Conservation (phyloP, 2,329 filamentous ascomycete genomes). For the Piedraia hortae region DNA sequence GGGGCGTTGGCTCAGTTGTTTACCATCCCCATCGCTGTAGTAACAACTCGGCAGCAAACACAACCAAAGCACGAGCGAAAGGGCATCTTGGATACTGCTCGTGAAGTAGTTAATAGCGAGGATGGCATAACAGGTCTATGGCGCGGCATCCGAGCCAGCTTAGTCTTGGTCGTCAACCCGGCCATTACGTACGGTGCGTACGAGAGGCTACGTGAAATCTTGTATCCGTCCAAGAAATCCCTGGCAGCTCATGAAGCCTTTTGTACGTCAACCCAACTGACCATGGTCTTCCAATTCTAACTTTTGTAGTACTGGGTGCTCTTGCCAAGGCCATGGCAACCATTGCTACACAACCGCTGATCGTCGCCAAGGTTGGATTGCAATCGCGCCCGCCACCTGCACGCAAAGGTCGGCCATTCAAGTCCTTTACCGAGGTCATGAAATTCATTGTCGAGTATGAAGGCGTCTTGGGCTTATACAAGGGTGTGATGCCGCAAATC, state of each 20-base stretch:
- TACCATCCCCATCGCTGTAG: constrained; percentile 84
- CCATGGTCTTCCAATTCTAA: background rate
- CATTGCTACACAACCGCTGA: constrained; percentile 74
- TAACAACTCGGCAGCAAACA: constrained; percentile 90
- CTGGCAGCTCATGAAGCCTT: constrained; percentile 75
- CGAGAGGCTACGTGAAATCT: constrained; percentile 49
- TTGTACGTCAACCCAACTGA: constrained; percentile 28
- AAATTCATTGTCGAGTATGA: constrained; percentile 75
- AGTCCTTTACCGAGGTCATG: constrained; percentile 85
- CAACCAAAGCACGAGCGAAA: constrained; percentile 63
- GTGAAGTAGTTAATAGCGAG: constrained; percentile 68
- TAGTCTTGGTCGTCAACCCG: constrained; percentile 86
- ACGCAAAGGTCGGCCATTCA: constrained; percentile 72
- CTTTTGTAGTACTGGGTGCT: constrained; percentile 48
- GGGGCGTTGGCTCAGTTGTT: constrained; percentile 84
- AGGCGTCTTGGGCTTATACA: constrained; percentile 63
- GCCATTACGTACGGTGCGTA: constrained; percentile 96
- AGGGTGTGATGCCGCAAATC: constrained; percentile 85
- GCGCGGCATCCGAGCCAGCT: constrained; percentile 82
- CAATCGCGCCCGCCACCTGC: constrained; percentile 75
- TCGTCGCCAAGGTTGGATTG: constrained; percentile 89
- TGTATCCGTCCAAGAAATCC: constrained; percentile 52
- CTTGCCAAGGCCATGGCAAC: constrained; percentile 84
- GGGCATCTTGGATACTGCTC: constrained; percentile 61
- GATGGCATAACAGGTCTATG: constrained; percentile 76